Conservation (phyloP, 176 grass and related monocot species). For the Oryza meyeriana region DNA sequence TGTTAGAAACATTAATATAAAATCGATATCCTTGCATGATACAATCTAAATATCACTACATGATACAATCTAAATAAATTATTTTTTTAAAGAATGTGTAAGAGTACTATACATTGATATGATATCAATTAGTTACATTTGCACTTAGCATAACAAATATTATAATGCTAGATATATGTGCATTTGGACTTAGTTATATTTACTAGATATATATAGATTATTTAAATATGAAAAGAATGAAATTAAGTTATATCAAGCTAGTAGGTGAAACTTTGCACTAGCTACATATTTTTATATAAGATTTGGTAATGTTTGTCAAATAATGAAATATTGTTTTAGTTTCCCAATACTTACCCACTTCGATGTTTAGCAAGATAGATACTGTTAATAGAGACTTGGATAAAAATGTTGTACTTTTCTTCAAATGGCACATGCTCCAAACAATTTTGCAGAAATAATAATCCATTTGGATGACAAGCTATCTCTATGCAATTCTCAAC, state of each 20-base stretch:
- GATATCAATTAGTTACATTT: background rate
- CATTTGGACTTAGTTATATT: too few relatives aligned
- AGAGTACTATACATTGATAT: background rate
- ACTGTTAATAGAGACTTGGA: background rate
- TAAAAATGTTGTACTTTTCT: slow-evolving; percentile 14
- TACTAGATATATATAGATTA: background rate
- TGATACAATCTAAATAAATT: background rate
- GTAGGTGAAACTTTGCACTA: background rate
- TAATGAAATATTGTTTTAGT: background rate
- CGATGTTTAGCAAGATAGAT: slow-evolving; percentile 35
- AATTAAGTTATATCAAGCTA: background rate
- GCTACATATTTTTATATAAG: background rate
- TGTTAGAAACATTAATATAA: background rate
- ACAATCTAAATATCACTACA: too few relatives aligned
- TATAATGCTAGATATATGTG: too few relatives aligned
- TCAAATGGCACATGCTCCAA: background rate
- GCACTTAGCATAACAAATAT: background rate
- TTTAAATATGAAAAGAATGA: background rate
- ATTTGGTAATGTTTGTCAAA: background rate
- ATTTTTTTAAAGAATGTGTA: background rate
- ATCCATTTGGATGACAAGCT: slow-evolving; percentile 38
- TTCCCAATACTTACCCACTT: slow-evolving; percentile 43
- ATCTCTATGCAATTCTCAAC: slow-evolving; percentile 16
- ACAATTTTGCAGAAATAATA: slow-evolving; percentile 37
- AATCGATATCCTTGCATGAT: background rate